Conservation (phyloP, 371 early-diverging fungal genomes). For the Actinomortierella ambigua region DNA sequence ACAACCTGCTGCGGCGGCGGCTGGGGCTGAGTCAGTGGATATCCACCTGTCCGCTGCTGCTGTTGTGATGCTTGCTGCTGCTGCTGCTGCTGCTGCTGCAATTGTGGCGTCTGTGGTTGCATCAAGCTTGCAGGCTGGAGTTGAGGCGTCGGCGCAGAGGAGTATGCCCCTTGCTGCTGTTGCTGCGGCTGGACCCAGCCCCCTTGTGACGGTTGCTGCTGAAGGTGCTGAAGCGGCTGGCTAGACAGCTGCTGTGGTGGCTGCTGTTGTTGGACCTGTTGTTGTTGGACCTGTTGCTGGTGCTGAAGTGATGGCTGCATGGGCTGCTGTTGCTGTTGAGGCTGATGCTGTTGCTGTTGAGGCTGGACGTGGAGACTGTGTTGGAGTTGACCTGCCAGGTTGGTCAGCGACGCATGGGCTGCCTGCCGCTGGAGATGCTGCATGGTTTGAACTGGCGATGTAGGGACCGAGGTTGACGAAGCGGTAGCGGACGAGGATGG, state of each 20-base stretch:
- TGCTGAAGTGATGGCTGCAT: slow-evolving; percentile 5
- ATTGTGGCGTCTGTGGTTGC: background rate
- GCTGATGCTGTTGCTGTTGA: slow-evolving; percentile 28
- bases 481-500: slow-evolving; percentile 15
- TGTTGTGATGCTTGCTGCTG: background rate
- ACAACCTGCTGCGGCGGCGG: no score
- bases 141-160: background rate
- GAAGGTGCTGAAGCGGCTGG: slow-evolving; percentile 15
- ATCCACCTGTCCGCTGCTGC: background rate
- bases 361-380: slow-evolving; percentile 13
- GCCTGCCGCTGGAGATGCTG: background rate
- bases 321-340: slow-evolving; percentile 22
- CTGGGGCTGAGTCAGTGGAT: no score
- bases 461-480: slow-evolving; percentile 12
- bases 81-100: slow-evolving; percentile 5
- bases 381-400: slow-evolving; percentile 12
- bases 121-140: slow-evolving; percentile 5
- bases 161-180: slow-evolving; percentile 9
- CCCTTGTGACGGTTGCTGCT: slow-evolving; percentile 1
- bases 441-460: background rate
- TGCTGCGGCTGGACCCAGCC: background rate
- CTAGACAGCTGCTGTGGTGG: slow-evolving; percentile 6
- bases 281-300: background rate
- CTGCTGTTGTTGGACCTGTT: slow-evolving; percentile 16
- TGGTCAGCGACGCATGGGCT: slow-evolving; percentile 13